A percentile compares a stretch with the other conserved stretches of the same genome.
These are phyloP conservation scores for Fusarium sambucinum DNA, from an alignment of 2,329 filamentous ascomycete species.

Conservation along the genomic window DNA sequence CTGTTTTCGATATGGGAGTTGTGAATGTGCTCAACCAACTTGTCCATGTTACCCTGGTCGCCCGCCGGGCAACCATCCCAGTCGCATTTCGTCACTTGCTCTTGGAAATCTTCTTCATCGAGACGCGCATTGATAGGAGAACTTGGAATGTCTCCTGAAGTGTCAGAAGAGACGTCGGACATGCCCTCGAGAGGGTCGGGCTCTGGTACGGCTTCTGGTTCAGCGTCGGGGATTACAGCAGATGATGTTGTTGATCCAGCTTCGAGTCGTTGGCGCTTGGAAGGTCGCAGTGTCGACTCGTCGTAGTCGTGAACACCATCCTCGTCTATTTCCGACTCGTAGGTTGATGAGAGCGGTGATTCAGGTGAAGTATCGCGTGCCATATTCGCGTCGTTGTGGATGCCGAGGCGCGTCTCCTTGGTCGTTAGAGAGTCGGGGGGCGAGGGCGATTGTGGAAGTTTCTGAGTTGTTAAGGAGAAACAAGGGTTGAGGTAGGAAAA, in stretches of 20 bases:
- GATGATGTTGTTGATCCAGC: slow-evolving; percentile 61
- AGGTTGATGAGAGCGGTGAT: slow-evolving; percentile 62
- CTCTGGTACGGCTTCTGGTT: slow-evolving; percentile 61
- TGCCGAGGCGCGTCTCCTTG: slow-evolving; percentile 41
- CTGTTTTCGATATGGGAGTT: slow-evolving; percentile 93
- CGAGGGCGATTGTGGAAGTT: slow-evolving; percentile 12
- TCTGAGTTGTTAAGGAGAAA: not conserved
- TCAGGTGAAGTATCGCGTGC: slow-evolving; percentile 57
- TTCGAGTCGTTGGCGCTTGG: slow-evolving; percentile 62
- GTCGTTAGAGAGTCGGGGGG: slow-evolving; percentile 14
- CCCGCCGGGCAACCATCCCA: slow-evolving; percentile 81
- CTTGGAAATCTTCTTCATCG: slow-evolving; percentile 80
- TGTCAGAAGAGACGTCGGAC: slow-evolving; percentile 89
- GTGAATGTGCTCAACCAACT: slow-evolving; percentile 85
- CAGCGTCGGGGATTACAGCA: slow-evolving; percentile 57
- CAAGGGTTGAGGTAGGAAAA: not conserved
- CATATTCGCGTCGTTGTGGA: slow-evolving; percentile 50
- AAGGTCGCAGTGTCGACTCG: slow-evolving; percentile 57
- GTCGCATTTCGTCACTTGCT: slow-evolving; percentile 81
- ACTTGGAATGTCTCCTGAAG: slow-evolving; percentile 84
- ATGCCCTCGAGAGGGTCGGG: slow-evolving; percentile 67
- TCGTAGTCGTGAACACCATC: slow-evolving; percentile 60
- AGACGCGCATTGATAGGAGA: slow-evolving; percentile 75
- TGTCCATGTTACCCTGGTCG: slow-evolving; percentile 84
- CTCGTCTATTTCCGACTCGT: slow-evolving; percentile 61